A percentile compares a stretch with the other conserved stretches of the same genome.
These are phyloP conservation scores for Protea cynaroides DNA, from an alignment of 164 flowering plant genomes.

Conservation along the genomic window DNA sequence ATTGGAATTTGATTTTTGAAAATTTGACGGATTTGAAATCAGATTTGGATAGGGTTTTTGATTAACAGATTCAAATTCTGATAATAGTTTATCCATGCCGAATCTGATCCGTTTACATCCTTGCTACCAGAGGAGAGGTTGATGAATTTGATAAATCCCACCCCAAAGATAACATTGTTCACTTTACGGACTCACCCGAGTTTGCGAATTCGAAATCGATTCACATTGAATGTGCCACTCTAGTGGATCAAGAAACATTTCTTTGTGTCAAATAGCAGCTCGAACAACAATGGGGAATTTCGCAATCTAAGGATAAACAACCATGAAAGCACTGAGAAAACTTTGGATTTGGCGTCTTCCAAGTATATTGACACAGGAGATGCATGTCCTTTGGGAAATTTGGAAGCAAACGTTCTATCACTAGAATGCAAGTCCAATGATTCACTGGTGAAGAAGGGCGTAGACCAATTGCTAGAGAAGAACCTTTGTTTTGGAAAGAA, in stretches of 20 bases:
- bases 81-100: too few species aligned
- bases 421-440: constrained; percentile 6
- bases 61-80: too few species aligned
- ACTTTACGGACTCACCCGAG: constrained; percentile 24
- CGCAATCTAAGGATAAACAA: background rate
- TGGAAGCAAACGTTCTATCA: background rate
- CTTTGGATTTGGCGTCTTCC: constrained; percentile 7
- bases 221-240: background rate
- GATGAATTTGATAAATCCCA: constrained; percentile 27
- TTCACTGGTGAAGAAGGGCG: constrained; percentile 6
- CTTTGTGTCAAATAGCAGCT: background rate
- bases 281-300: background rate
- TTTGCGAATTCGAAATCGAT: background rate
- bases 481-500: too few species aligned
- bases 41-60: too few species aligned
- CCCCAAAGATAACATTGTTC: constrained; percentile 32
- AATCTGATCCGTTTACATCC: too few species aligned
- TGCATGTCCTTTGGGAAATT: background rate
- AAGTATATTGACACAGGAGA: background rate
- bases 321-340: background rate
- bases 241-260: background rate
- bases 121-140: constrained; percentile 65
- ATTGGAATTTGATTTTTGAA: too few species aligned
- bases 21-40: too few species aligned
- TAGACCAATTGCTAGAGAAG: too few species aligned